These are phyloP conservation scores for Aegilops umbellulata DNA, from an alignment of 176 grass and related monocot genomes.

Conservation along the genomic window DNA sequence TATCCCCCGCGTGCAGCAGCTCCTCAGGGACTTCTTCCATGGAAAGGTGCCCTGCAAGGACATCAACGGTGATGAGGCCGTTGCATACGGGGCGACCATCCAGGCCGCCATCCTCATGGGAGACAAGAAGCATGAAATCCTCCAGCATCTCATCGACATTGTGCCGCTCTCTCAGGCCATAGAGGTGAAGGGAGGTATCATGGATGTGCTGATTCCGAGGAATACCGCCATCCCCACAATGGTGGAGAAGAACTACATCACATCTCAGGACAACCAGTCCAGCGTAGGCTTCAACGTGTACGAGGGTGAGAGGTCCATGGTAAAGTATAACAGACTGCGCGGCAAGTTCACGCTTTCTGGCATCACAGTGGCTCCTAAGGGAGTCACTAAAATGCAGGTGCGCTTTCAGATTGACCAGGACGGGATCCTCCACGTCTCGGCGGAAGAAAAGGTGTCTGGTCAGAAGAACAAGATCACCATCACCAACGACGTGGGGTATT, in stretches of 20 bases:
- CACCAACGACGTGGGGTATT: not conserved
- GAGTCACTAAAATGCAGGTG: conserved; percentile 21
- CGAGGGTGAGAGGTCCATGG: conserved; percentile 42
- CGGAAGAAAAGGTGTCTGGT: conserved; percentile 18
- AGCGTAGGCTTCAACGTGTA: conserved; percentile 7
- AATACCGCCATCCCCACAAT: conserved; percentile 43
- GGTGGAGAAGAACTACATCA: not conserved
- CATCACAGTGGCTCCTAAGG: conserved; percentile 16
- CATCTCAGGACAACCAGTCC: conserved; percentile 29
- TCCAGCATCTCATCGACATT: conserved; percentile 27
- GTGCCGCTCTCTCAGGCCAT: conserved; percentile 52
- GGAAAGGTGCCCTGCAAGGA: not conserved
- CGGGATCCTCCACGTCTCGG: conserved; percentile 34
- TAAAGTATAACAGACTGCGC: not conserved
- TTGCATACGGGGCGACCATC: conserved; percentile 50
- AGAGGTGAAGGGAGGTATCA: not conserved
- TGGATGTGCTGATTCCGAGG: conserved; percentile 39
- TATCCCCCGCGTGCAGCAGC: conserved; percentile 47
- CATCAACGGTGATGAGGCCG: conserved; percentile 48
- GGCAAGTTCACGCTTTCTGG: conserved; percentile 26
- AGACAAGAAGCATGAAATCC: not conserved
- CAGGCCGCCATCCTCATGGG: conserved; percentile 44
- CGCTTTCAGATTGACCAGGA: conserved; percentile 46
- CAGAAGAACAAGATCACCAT: no score
- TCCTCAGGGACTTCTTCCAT: conserved; percentile 37